These are phyloP conservation scores for Kuraishia floccosa DNA, from an alignment of 805 yeast species.

Conservation along the genomic window DNA sequence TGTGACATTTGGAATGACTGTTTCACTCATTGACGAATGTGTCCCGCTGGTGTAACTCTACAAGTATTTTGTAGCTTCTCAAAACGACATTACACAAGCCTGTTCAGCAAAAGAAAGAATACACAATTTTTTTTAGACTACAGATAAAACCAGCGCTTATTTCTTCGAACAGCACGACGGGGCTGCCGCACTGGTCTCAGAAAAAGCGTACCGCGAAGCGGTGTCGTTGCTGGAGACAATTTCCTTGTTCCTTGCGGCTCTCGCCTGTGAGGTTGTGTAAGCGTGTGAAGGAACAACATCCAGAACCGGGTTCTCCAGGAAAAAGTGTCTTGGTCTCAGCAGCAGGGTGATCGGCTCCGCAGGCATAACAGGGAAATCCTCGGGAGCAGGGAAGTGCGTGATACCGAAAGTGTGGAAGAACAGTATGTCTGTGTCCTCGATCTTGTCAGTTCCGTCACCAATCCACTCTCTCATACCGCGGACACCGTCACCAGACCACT, in stretches of 20 bases:
- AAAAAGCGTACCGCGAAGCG: constrained; percentile 42
- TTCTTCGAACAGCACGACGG: no score
- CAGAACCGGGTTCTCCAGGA: constrained; percentile 65
- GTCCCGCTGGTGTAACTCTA: no score
- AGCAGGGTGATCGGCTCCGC: constrained; percentile 69
- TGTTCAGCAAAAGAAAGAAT: no score
- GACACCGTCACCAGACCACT: constrained; percentile 60
- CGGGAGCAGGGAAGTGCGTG: constrained; percentile 82
- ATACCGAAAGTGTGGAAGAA: constrained; percentile 78
- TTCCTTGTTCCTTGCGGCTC: constrained; percentile 21
- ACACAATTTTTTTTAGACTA: no score
- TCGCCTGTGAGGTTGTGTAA: constrained; percentile 34
- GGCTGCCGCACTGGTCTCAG: constrained; percentile 18
- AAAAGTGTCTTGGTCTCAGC: constrained; percentile 72
- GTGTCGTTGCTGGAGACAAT: constrained; percentile 30
- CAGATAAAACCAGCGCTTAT: no score
- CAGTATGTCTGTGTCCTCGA: constrained; percentile 62
- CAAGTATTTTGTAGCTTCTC: no score
- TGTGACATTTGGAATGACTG: no score
- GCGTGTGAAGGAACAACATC: constrained; percentile 61
- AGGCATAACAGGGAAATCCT: constrained; percentile 86
- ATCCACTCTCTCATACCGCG: constrained; percentile 62
- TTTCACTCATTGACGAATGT: no score
- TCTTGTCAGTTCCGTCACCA: constrained; percentile 44
- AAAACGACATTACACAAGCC: no score